Percentiles rank a stretch among this genome's conserved stretches.
These are phyloP conservation scores for Apiotrichum gamsii DNA, from an alignment of 1,284 basidiomycete species.

Conservation along the genomic window DNA sequence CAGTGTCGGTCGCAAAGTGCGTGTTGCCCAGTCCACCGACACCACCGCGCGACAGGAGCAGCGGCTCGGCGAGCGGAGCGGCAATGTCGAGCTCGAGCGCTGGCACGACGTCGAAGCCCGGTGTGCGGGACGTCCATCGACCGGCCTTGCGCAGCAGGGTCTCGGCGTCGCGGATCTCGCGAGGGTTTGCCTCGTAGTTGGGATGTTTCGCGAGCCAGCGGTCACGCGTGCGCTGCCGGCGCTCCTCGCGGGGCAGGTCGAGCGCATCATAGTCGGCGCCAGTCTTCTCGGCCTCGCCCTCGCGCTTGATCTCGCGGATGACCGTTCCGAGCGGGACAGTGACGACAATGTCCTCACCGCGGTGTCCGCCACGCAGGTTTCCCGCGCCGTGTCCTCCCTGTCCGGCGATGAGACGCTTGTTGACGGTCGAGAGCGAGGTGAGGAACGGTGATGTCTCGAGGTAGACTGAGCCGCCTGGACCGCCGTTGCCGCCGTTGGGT, in stretches of 20 bases:
- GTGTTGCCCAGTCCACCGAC: constrained; percentile 84
- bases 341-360: constrained; percentile 65
- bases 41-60: constrained; percentile 74
- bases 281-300: constrained; percentile 54
- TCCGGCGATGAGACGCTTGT: constrained; percentile 61
- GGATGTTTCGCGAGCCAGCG: constrained; percentile 76
- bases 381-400: constrained; percentile 69
- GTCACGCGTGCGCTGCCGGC: constrained; percentile 53
- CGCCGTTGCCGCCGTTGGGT: constrained; percentile 84
- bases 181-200: constrained; percentile 55
- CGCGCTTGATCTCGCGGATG: constrained; percentile 63
- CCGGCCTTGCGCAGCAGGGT: constrained; percentile 59
- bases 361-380: constrained; percentile 73
- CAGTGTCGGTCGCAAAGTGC: constrained; percentile 55
- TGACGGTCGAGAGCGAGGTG: constrained; percentile 67
- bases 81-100: constrained; percentile 61
- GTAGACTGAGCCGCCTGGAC: constrained; percentile 78
- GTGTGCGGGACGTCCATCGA: constrained; percentile 41
- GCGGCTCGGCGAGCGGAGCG: constrained; percentile 51
- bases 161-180: constrained; percentile 67
- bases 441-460: constrained; percentile 67
- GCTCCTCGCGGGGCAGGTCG: constrained; percentile 18
- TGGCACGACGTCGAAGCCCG: constrained; percentile 42
- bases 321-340: constrained; percentile 83
- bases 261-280: constrained; percentile 45